Conservation (phyloP, 169 alveolate genomes). For the Besnoitia besnoiti region DNA sequence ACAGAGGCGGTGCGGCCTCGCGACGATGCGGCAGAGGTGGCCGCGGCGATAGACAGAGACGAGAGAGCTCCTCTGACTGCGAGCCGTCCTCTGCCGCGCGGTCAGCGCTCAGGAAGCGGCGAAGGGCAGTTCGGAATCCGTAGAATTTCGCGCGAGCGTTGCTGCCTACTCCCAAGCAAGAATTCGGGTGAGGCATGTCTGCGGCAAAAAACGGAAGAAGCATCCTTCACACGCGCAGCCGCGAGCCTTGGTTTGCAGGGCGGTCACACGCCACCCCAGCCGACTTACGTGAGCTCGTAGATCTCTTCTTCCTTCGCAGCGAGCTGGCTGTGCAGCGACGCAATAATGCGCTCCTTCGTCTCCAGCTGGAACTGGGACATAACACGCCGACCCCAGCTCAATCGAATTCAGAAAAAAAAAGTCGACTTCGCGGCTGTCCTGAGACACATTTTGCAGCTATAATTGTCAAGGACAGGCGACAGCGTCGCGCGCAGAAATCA, state of each 20-base stretch:
- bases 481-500: too few species aligned
- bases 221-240: too few species aligned
- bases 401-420: too few species aligned
- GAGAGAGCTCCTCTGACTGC: too few species aligned
- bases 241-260: too few species aligned
- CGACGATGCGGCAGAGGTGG: not conserved
- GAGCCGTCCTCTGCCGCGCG: too few species aligned
- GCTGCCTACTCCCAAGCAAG: too few species aligned
- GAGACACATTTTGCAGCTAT: too few species aligned
- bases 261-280: not conserved
- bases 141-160: not conserved
- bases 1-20: not conserved
- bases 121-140: not conserved
- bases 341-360: not conserved
- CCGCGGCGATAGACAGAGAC: not conserved
- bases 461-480: too few species aligned
- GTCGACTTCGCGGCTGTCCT: too few species aligned
- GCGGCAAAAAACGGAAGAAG: too few species aligned
- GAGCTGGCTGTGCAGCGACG: not conserved
- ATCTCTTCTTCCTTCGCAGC: slow-evolving; percentile 3
- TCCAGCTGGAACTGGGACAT: not conserved
- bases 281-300: slow-evolving; percentile 12
- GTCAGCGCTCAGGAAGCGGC: not conserved
- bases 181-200: too few species aligned
- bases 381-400: not conserved